Evolutionary conservation across 768 basidiomycete genomes (phyloP), one percentile per base, ranked within the genome.

Genomic region (Trametopsis cervina): DNA sequence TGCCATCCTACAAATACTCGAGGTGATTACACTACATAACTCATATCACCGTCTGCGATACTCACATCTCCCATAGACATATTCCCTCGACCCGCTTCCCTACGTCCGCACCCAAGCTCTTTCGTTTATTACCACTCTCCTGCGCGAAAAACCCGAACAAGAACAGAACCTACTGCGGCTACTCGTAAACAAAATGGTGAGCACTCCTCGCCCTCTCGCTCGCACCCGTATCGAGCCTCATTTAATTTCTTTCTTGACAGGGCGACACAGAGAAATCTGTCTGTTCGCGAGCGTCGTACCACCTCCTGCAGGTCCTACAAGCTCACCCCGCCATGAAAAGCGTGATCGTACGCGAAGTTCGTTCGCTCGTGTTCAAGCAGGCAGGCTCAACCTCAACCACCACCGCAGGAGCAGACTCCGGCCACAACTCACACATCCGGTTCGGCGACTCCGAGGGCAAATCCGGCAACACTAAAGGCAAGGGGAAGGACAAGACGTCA

Each of bases 81-180:
- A 94, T 42, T 84, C 88, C 0, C 73, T 89, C 46, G 94, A 98
- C 62, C 82, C 89, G 0, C 74, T 97, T 3, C 75, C 83, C 2
- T 97, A 94, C 57, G 84, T 96, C 48, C 83, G 93, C 29, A 93
- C 77, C 0, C 93, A 95, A 66, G 74, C 87, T 0, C 74, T 96
- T 47, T 77, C 75, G 21, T 74, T 94, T 29, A 80, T 93, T 27
- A 80, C 77, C 63, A 83, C 80, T 23, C 79, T 98, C 4, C 78
- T 99, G 10, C 77, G 80, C 25, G 86, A 85, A 50, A 93, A 92
- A 57, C 92, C 95, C 0, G 96, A 99, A 63, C 96, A 99, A 63
- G 96, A 98, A 62, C 92, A 97, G 60, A 99, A 99, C 69, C 69
- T 98, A 24, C 78, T 98, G 4, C 80, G 86, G 23, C 71, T 98